Evolutionary conservation across 345 rosid genomes (phyloP).

Genomic region (Sonneratia caseolaris): DNA sequence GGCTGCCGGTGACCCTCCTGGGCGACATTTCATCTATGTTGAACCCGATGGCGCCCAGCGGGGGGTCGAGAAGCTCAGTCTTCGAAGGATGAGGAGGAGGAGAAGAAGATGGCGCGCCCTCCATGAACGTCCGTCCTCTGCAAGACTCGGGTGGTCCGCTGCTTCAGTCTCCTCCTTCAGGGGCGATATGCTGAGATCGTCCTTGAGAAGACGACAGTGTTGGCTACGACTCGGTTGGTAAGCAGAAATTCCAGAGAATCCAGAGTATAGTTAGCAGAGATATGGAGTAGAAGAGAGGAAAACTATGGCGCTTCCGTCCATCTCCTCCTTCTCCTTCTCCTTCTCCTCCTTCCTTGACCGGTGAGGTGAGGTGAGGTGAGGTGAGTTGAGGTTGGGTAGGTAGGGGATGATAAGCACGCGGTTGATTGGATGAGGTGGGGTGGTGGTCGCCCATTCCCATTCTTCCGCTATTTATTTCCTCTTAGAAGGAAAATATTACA

Average conservation of each 20-base stretch:
- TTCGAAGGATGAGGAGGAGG: constrained; percentile 20
- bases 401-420: background rate
- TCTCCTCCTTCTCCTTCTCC: too few species aligned
- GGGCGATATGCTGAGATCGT: too few species aligned
- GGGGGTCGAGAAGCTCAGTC: constrained; percentile 31
- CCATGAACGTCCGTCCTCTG: background rate
- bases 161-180: too few species aligned
- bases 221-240: background rate
- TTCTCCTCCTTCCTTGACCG: background rate
- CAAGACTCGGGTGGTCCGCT: too few species aligned
- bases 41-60: constrained; percentile 48
- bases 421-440: too few species aligned
- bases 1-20: constrained; percentile 45
- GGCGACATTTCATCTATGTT: constrained; percentile 46
- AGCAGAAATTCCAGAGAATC: background rate
- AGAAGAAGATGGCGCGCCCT: background rate
- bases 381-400: background rate
- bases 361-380: background rate
- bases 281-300: background rate
- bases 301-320: background rate
- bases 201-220: too few species aligned
- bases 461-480: too few species aligned
- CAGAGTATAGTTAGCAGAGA: background rate
- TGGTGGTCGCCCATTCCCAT: too few species aligned
- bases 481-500: too few species aligned